A percentile compares a stretch with the other conserved stretches of the same genome.
These are phyloP conservation scores for Periconia digitata DNA, from an alignment of 2,329 filamentous ascomycete species.

Conservation along the genomic window DNA sequence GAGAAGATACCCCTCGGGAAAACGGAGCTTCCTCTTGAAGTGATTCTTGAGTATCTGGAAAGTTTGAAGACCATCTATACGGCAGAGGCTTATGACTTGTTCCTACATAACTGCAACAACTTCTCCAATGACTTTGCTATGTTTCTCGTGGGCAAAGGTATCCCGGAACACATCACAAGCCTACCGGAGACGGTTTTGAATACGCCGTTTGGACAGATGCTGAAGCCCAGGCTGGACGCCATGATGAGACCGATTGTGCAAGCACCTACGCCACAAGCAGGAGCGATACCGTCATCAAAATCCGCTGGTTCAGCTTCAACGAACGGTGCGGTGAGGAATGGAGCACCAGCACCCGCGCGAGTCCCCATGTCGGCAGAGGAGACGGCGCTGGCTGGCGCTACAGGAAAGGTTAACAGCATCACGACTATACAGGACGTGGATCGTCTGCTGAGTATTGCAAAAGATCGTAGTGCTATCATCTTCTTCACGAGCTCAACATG, in stretches of 20 bases:
- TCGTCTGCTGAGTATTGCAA: constrained; percentile 60
- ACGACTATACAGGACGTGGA: constrained; percentile 63
- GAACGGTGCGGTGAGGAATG: constrained; percentile 11
- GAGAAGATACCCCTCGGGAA: constrained; percentile 72
- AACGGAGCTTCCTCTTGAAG: constrained; percentile 76
- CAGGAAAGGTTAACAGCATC: constrained; percentile 62
- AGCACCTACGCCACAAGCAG: constrained; percentile 50
- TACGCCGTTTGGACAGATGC: constrained; percentile 85
- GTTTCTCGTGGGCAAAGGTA: constrained; percentile 85
- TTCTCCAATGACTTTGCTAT: constrained; percentile 91
- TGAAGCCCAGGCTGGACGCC: constrained; percentile 72
- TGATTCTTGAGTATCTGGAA: constrained; percentile 84
- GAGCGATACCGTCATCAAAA: neutral
- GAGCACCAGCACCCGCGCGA: constrained; percentile 5
- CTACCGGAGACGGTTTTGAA: constrained; percentile 83
- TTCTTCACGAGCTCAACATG: constrained; percentile 94
- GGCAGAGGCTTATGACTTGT: constrained; percentile 80
- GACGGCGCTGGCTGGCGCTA: constrained; percentile 20
- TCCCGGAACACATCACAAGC: constrained; percentile 81
- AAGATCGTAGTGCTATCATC: constrained; percentile 71
- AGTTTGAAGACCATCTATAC: constrained; percentile 83
- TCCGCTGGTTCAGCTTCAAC: constrained; percentile 12
- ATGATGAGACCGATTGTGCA: constrained; percentile 66
- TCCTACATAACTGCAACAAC: constrained; percentile 94
- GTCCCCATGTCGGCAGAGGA: constrained; percentile 10